phyloP scores from a whole-genome alignment of 495 filamentous ascomycete genomes.

The Ascobolus immersus region DNA sequence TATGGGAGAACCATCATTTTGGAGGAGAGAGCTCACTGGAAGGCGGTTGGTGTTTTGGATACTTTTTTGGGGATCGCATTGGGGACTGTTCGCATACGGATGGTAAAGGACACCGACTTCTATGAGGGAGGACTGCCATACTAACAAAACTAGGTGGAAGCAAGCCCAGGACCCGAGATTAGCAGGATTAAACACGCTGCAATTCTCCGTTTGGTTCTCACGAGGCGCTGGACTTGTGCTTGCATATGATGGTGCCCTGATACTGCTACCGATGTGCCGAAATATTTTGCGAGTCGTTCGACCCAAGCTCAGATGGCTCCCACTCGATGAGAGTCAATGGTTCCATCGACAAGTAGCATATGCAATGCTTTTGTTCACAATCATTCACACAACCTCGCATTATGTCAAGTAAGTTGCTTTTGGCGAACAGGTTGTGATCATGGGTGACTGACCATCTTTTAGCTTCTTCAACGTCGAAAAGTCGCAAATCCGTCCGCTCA shows the following conservation, averaged over 20 bases:
- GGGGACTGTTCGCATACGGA: conserved; percentile 58
- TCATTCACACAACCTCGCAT: conserved; percentile 51
- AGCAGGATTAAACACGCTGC: conserved; percentile 51
- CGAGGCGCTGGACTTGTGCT: conserved; percentile 70
- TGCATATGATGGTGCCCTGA: conserved; percentile 60
- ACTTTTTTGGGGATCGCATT: conserved; percentile 64
- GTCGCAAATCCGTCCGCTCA: conserved; percentile 50
- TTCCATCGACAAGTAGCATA: conserved; percentile 94
- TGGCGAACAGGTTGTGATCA: background rate
- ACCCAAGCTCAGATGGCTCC: conserved; percentile 67
- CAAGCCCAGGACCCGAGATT: conserved; percentile 42
- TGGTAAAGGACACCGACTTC: conserved; percentile 35
- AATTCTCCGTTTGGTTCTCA: conserved; percentile 84
- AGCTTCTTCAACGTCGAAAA: conserved; percentile 94
- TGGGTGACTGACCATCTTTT: background rate
- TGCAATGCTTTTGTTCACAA: conserved; percentile 54
- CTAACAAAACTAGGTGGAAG: conserved; percentile 36
- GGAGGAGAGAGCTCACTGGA: conserved; percentile 34
- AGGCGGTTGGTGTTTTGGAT: conserved; percentile 56
- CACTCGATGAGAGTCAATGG: conserved; percentile 86
- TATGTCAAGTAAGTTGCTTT: conserved; percentile 66
- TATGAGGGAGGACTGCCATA: background rate
- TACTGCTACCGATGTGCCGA: conserved; percentile 81
- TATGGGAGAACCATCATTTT: conserved; percentile 19
- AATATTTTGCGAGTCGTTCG: conserved; percentile 61